Evolutionary conservation across 2,329 filamentous ascomycete genomes (phyloP).

Genomic region (Penicillium vulpinum): DNA sequence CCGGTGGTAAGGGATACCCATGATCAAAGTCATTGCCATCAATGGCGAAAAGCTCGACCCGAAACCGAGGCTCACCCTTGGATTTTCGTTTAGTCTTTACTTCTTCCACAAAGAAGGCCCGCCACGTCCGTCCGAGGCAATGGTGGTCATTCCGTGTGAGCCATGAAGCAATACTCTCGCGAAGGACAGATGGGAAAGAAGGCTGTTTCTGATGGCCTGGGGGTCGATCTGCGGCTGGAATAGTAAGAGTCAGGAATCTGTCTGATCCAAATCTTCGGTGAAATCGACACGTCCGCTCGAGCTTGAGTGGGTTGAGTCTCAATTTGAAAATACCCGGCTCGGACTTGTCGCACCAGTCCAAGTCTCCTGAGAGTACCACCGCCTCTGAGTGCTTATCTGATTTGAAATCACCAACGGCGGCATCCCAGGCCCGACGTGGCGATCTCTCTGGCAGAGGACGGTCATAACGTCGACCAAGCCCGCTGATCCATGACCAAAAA

Average conservation of each 20-base stretch:
- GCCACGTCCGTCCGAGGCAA: conserved; percentile 47
- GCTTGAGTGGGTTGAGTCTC: conserved; percentile 42
- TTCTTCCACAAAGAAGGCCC: conserved; percentile 47
- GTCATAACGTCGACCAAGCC: conserved; percentile 24
- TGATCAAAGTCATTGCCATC: conserved; percentile 43
- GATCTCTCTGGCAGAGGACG: conserved; percentile 35
- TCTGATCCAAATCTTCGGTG: conserved; percentile 49
- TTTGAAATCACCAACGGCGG: conserved; percentile 34
- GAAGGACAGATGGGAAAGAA: conserved; percentile 27
- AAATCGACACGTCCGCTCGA: conserved; percentile 47
- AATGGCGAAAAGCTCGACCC: conserved; percentile 47
- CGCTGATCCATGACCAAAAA: conserved; percentile 37
- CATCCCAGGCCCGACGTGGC: conserved; percentile 35
- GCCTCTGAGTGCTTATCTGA: conserved; percentile 38
- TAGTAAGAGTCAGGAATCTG: conserved; percentile 45
- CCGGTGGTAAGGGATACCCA: conserved; percentile 4
- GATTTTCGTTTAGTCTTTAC: conserved; percentile 36
- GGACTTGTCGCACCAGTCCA: conserved; percentile 39
- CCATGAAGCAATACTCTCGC: conserved; percentile 42
- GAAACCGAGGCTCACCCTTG: conserved; percentile 28
- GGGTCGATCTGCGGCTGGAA: conserved; percentile 34
- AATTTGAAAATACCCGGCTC: conserved; percentile 41
- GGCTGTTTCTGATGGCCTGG: conserved; percentile 27
- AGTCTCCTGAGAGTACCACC: conserved; percentile 42
- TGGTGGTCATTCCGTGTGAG: conserved; percentile 40